Evolutionary conservation across 306 rosid species (phyloP), one percentile per base, ranked within the genome.

Genomic region (Purshia tridentata): DNA sequence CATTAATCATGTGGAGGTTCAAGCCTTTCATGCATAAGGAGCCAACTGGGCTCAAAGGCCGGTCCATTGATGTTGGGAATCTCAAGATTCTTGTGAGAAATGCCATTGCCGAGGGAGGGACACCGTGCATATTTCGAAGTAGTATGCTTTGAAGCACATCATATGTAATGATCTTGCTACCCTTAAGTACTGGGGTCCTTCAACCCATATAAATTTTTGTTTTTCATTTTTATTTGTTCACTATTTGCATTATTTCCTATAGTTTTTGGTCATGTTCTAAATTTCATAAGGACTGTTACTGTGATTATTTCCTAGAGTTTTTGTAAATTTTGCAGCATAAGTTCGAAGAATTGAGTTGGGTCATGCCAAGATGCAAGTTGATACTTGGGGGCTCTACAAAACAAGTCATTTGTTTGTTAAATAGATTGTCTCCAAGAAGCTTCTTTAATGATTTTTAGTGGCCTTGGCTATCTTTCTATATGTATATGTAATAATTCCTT

Each of bases 71-170:
- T 60, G 90, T 94, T 75, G 95, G 97, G 9, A 91, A 82, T 81
- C 88, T 94, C 78, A 94, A 91, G 82, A 78, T 94, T 82, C 81
- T 84, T 72, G 84, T 94, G 39, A 80, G 74, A 56, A 94, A 89
- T 74, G 88, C 84, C 78, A 91, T 94, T 70, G 98, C 98, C 8
- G 98, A 94, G 75, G 98, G 98, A 51, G 97, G 98, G 98, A 93
- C 78, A 82, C 76, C 50, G 83, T 86, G 67, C 88, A 89, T 69
- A 67, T 84, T 69, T 91, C 98, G 15, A 94, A 84, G 82, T 97
- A 91, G 83, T 91, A 91, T 87, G 98, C 98, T 76, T 86, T 94
- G 78, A 94, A 94, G 85, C 97, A 91, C 83, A 91, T 94, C 29
- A 89, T 91, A 74, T 88, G 96, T 78, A 94, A 95, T 81, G 99